Evolutionary conservation across 495 filamentous ascomycete species (phyloP).

Genomic region (Penicillium odoratum): DNA sequence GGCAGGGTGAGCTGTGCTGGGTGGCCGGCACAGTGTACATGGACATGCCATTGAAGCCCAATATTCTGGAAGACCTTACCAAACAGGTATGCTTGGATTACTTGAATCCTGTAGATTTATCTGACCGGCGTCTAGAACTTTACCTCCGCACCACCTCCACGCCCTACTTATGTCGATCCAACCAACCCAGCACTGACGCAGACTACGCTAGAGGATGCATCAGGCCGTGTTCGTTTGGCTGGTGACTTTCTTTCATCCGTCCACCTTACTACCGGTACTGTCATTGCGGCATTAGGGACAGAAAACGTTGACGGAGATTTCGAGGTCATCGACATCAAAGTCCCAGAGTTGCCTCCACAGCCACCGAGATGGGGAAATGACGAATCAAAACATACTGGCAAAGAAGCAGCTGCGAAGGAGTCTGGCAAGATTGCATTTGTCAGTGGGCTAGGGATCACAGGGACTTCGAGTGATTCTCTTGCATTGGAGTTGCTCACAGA

Average conservation of each 20-base stretch:
- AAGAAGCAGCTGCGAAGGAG: conserved; percentile 40
- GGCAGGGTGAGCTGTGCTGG: conserved; percentile 96
- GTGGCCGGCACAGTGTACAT: conserved; percentile 92
- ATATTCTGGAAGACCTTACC: conserved; percentile 91
- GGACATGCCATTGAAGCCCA: conserved; percentile 96
- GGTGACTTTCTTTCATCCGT: conserved; percentile 63
- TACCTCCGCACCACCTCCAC: conserved; percentile 78
- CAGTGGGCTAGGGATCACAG: conserved; percentile 81
- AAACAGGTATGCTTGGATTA: conserved; percentile 66
- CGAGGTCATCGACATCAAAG: conserved; percentile 83
- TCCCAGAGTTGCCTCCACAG: conserved; percentile 82
- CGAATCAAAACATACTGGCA: conserved; percentile 13
- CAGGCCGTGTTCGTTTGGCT: conserved; percentile 80
- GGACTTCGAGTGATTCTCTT: conserved; percentile 67
- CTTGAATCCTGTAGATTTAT: neutral
- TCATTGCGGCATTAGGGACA: conserved; percentile 87
- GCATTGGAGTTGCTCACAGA: conserved; percentile 77
- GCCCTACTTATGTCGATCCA: conserved; percentile 68
- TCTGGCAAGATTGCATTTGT: conserved; percentile 79
- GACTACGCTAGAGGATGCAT: conserved; percentile 93
- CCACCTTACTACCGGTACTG: conserved; percentile 84
- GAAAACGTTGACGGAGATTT: conserved; percentile 92
- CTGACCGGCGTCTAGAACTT: conserved; percentile 59
- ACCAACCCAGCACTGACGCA: conserved; percentile 50
- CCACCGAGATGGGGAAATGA: conserved; percentile 70